A percentile compares a stretch with the other conserved stretches of the same genome.
Evolutionary conservation across 2,329 filamentous ascomycete genomes (phyloP).

Genomic region (Biscogniauxia marginata): DNA sequence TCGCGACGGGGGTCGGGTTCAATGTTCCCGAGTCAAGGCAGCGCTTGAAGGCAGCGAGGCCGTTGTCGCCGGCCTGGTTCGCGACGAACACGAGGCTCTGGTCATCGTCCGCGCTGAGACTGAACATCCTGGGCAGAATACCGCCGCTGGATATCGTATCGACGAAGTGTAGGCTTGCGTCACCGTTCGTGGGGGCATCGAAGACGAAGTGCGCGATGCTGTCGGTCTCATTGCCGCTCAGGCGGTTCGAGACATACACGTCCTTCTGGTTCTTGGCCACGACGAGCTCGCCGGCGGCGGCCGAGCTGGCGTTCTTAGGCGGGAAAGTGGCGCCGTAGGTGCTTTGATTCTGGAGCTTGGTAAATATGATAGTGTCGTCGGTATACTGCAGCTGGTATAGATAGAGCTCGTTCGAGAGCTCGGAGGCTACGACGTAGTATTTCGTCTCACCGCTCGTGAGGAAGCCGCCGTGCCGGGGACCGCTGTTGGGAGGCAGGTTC

Average conservation of each 20-base stretch:
- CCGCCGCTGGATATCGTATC: slow-evolving; percentile 25
- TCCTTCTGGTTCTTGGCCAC: slow-evolving; percentile 41
- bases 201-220: slow-evolving; percentile 47
- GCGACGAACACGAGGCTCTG: slow-evolving; percentile 42
- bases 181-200: slow-evolving; percentile 15
- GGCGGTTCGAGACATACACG: slow-evolving; percentile 52
- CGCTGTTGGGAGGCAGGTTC: slow-evolving; percentile 39
- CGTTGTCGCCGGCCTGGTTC: slow-evolving; percentile 44
- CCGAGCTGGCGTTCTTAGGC: slow-evolving; percentile 36
- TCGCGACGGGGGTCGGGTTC: slow-evolving; percentile 20
- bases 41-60: slow-evolving; percentile 40
- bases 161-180: slow-evolving; percentile 19
- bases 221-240: slow-evolving; percentile 45
- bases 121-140: slow-evolving; percentile 47
- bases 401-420: slow-evolving; percentile 44
- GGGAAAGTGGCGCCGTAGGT: slow-evolving; percentile 38
- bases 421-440: slow-evolving; percentile 48
- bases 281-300: slow-evolving; percentile 46
- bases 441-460: slow-evolving; percentile 36
- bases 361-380: slow-evolving; percentile 36
- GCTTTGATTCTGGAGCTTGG: slow-evolving; percentile 37
- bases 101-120: slow-evolving; percentile 32
- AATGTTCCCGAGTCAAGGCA: slow-evolving; percentile 18
- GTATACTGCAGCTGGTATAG: slow-evolving; percentile 43
- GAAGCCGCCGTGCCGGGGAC: slow-evolving; percentile 52